Conservation (phyloP, 2,329 filamentous ascomycete species). For the Colletotrichum spaethianum region DNA sequence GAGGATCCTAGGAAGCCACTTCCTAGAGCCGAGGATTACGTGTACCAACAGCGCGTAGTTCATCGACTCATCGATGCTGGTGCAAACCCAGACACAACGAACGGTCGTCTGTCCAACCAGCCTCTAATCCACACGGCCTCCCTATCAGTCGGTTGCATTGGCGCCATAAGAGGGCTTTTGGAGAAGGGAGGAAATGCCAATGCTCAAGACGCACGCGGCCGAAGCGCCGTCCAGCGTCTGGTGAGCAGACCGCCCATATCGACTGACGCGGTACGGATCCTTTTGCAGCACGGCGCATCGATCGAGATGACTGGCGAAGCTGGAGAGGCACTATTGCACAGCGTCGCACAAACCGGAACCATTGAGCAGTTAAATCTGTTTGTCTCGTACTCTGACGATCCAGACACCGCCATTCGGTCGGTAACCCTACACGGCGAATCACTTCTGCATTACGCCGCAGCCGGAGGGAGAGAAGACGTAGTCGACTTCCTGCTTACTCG, state of each 20-base stretch:
- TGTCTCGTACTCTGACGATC: conserved; percentile 12
- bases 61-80: conserved; percentile 23
- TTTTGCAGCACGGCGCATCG: conserved; percentile 23
- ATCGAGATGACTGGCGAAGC: conserved; percentile 13
- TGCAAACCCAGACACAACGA: conserved; percentile 20
- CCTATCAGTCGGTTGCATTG: conserved; percentile 12
- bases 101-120: conserved; percentile 3
- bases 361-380: conserved; percentile 24
- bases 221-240: conserved; percentile 13
- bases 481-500: conserved; percentile 24
- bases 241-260: conserved; percentile 19
- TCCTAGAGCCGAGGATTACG: conserved; percentile 12
- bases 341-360: conserved; percentile 19
- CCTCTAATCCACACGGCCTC: conserved; percentile 16
- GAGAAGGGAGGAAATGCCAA: conserved; percentile 30
- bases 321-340: conserved; percentile 23
- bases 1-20: conserved; percentile 21
- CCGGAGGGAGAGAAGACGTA: conserved; percentile 27
- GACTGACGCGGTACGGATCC: conserved; percentile 21
- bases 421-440: conserved; percentile 25
- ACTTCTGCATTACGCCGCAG: conserved; percentile 32
- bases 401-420: conserved; percentile 21
- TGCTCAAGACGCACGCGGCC: conserved; percentile 14
- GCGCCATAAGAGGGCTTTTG: conserved; percentile 27
- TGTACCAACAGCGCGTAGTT: conserved; percentile 27